These are phyloP conservation scores for Eruca vesicaria DNA, from an alignment of 441 rosid genomes.

Conservation along the genomic window DNA sequence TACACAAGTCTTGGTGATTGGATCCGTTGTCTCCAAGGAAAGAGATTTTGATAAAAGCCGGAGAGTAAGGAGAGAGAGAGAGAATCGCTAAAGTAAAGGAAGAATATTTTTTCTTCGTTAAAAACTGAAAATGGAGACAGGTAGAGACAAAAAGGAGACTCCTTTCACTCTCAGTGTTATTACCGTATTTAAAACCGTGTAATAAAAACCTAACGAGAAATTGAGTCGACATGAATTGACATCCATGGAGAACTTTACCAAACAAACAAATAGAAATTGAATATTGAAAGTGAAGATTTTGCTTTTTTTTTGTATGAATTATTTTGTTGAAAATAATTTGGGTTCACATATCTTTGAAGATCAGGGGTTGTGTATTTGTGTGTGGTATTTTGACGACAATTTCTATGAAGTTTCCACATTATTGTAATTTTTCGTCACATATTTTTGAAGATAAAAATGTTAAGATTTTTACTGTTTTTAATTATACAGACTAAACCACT, in stretches of 20 bases:
- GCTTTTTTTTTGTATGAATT: not conserved
- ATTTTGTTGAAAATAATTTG: not conserved
- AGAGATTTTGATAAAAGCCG: slow-evolving; percentile 24
- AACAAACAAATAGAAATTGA: not conserved
- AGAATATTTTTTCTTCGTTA: not conserved
- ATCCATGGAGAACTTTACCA: not conserved
- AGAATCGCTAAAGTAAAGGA: slow-evolving; percentile 26
- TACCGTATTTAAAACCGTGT: not conserved
- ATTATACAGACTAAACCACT: not conserved
- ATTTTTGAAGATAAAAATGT: not conserved
- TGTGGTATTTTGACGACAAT: not conserved
- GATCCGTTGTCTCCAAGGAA: slow-evolving; percentile 35
- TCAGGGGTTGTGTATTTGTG: not conserved
- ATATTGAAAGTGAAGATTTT: not conserved
- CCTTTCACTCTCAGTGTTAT: slow-evolving; percentile 31
- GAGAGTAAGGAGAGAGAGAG: slow-evolving; percentile 21
- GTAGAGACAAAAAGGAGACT: slow-evolving; percentile 35
- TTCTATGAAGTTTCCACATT: not conserved
- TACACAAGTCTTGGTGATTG: slow-evolving; percentile 20
- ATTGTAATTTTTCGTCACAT: not conserved
- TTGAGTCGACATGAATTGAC: slow-evolving; percentile 32
- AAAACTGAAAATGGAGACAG: slow-evolving; percentile 18
- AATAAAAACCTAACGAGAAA: slow-evolving; percentile 20
- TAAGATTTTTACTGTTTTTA: not conserved
- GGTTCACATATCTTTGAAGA: not conserved